Conservation (phyloP, 2,329 filamentous ascomycete genomes). For the Chaetomiaceae sp. region DNA sequence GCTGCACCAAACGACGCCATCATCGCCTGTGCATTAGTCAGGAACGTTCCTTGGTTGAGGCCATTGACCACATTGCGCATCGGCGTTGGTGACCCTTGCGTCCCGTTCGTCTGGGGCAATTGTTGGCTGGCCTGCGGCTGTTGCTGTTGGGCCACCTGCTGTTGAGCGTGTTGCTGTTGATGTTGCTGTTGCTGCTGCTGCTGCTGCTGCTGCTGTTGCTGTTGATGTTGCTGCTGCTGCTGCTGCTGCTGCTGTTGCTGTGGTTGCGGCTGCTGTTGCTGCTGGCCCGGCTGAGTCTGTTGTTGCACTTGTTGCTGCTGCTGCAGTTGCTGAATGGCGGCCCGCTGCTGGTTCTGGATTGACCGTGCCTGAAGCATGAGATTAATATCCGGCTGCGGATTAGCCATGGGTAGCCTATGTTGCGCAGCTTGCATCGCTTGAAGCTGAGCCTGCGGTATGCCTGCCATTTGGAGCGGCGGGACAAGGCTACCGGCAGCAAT, state of each 20-base stretch:
- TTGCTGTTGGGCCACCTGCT: conserved; percentile 29
- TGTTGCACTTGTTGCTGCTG: conserved; percentile 19
- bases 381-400: conserved; percentile 47
- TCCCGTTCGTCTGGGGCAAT: conserved; percentile 30
- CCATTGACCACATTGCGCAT: conserved; percentile 39
- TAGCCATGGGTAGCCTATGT: conserved; percentile 54
- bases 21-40: conserved; percentile 50
- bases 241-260: conserved; percentile 30
- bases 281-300: not conserved
- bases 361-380: conserved; percentile 61
- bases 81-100: conserved; percentile 32
- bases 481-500: conserved; percentile 47
- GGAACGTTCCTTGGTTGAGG: conserved; percentile 49
- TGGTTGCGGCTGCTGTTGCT: conserved; percentile 21
- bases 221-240: conserved; percentile 56
- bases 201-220: conserved; percentile 32
- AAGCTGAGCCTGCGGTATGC: conserved; percentile 66
- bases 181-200: conserved; percentile 26
- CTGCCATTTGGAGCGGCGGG: conserved; percentile 57
- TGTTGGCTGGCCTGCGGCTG: conserved; percentile 33
- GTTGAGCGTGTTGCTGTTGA: conserved; percentile 30
- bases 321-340: conserved; percentile 31
- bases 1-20: conserved; percentile 47
- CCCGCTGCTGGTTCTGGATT: conserved; percentile 62
- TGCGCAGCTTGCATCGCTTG: conserved; percentile 53